Base-by-base conservation (phyloP, 192 early-diverging fungal genomes). In the Coemansia sp. region DNA sequence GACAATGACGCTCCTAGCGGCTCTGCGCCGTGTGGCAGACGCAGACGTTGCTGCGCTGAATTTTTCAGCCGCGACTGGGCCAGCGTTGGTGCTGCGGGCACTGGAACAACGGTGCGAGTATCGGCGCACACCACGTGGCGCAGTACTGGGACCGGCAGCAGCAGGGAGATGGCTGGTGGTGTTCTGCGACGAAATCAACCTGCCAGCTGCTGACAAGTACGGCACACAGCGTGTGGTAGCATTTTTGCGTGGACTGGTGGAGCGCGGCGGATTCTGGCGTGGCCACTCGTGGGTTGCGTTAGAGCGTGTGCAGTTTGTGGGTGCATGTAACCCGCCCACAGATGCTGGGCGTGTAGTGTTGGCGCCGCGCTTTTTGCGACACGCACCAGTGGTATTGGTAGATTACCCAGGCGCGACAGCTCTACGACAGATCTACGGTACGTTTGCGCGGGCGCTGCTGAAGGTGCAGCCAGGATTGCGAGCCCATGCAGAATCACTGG, bases 101-200 rank as follows among this genome's bases (percentile, higher is more conserved):
- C 91, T 99, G 32, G 96, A 99, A 71, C 95, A 98, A 77, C 88
- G 98, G 83, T 98, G 96, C 79, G 96, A 99, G 79, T 97, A 96
- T 77, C 88, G 94, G 31, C 95, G 95, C 81, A 97, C 95, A 33
- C 91, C 97, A 20, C 89, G 87, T 56, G 97, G 97, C 54, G 85
- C 93, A 21, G 86, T 97, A 4, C 70, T 98, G 64, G 86, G 93
- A 1, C 98, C 98, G 23, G 75, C 85, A 2, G 72, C 88, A 31
- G 84, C 93, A 21, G 95, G 93, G 42, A 87, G 93, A 25, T 98
- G 96, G 96, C 86, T 99, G 23, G 96, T 99, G 9, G 84, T 99
- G 54, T 99, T 99, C 78, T 99, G 98, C 77, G 98, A 99, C 75
- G 98, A 99, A 87, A 95, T 99, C 78, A 99, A 99, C 70, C 80